Conservation (phyloP, 2,329 filamentous ascomycete genomes). For the Cryoendolithus antarcticus region DNA sequence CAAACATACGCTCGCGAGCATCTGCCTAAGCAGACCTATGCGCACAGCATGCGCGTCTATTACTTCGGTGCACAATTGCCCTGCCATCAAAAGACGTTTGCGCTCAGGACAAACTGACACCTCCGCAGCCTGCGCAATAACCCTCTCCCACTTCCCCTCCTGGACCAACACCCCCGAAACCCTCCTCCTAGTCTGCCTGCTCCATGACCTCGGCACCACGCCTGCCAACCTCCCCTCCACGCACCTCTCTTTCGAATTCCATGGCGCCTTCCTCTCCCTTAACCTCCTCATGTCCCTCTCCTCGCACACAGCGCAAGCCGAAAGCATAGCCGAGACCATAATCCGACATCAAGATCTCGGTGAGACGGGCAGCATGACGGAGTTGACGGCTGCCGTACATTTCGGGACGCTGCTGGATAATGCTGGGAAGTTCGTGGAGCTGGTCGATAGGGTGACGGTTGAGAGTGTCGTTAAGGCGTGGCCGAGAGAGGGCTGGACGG, state of each 20-base stretch:
- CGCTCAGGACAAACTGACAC: neutral
- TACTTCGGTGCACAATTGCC: conserved; percentile 41
- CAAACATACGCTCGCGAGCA: conserved; percentile 7
- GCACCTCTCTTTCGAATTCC: conserved; percentile 59
- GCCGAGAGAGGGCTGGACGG: no score
- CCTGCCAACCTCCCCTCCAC: conserved; percentile 44
- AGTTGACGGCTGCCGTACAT: conserved; percentile 10
- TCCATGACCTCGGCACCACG: conserved; percentile 65
- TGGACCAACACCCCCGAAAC: conserved; percentile 37
- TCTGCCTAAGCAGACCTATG: conserved; percentile 43
- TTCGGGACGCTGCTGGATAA: conserved; percentile 16
- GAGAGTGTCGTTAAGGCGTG: no score
- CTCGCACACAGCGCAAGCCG: conserved; percentile 46
- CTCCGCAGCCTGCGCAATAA: conserved; percentile 33
- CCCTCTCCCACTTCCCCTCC: conserved; percentile 33
- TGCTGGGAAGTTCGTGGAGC: conserved; percentile 16
- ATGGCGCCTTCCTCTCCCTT: conserved; percentile 49
- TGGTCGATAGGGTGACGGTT: no score
- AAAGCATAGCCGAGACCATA: conserved; percentile 57
- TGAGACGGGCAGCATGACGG: conserved; percentile 26
- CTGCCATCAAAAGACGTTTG: conserved; percentile 22
- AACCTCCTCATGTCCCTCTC: conserved; percentile 37
- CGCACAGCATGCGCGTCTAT: conserved; percentile 60
- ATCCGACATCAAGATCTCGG: conserved; percentile 62
- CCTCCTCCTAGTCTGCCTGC: conserved; percentile 51